These are phyloP conservation scores for Podospora didyma DNA, from an alignment of 495 filamentous ascomycete species.

Conservation along the genomic window DNA sequence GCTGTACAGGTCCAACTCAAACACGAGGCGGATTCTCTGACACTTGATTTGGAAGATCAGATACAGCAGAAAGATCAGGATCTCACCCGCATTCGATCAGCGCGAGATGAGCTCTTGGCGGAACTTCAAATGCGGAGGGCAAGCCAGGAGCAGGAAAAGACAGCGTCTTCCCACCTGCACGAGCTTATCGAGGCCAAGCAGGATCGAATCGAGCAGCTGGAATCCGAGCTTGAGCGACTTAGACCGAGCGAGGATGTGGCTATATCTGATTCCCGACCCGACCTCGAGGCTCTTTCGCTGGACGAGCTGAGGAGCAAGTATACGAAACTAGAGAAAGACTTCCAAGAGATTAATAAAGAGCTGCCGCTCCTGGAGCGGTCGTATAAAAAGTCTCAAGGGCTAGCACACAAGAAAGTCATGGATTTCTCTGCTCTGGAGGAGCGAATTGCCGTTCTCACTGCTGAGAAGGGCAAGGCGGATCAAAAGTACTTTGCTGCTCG, in stretches of 20 bases:
- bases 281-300: conserved; percentile 48
- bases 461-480: conserved; percentile 93
- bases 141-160: conserved; percentile 69
- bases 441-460: conserved; percentile 63
- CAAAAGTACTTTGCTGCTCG: conserved; percentile 96
- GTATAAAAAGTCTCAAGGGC: conserved; percentile 76
- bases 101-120: conserved; percentile 77
- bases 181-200: conserved; percentile 74
- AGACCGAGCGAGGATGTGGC: conserved; percentile 43
- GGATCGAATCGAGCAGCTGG: conserved; percentile 70
- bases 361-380: conserved; percentile 80
- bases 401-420: conserved; percentile 81
- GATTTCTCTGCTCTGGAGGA: conserved; percentile 75
- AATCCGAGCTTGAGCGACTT: conserved; percentile 74
- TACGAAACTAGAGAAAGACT: conserved; percentile 68
- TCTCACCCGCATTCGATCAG: conserved; percentile 74
- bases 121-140: conserved; percentile 78
- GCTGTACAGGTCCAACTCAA: conserved; percentile 76
- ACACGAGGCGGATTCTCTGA: conserved; percentile 63
- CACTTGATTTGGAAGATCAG: conserved; percentile 75
- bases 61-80: conserved; percentile 78
- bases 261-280: conserved; percentile 40
- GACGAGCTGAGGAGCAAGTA: conserved; percentile 74
- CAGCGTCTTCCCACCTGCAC: conserved; percentile 62
- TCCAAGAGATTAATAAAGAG: conserved; percentile 79